Conservation (phyloP, 345 rosid genomes). For the Acer yangbiense region DNA sequence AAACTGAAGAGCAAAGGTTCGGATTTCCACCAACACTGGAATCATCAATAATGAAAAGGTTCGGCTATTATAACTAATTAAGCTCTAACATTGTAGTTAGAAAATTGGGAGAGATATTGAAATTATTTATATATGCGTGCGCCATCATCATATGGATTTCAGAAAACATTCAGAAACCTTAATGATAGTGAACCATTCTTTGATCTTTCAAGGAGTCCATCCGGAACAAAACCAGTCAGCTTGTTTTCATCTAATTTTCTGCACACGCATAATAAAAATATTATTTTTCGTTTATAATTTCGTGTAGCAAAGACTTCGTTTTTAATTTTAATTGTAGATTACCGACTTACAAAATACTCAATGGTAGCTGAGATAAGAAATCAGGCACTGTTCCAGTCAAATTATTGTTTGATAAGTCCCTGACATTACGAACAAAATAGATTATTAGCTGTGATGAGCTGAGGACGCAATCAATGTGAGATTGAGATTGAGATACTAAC, state of each 20-base stretch:
- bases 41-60: neutral
- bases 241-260: conserved; percentile 49
- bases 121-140: too few species aligned
- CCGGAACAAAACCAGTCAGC: conserved; percentile 50
- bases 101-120: too few species aligned
- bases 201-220: conserved; percentile 40
- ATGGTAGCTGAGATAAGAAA: conserved; percentile 44
- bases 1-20: conserved; percentile 36
- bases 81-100: too few species aligned
- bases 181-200: conserved; percentile 33
- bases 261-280: neutral
- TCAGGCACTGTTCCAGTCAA: conserved; percentile 47
- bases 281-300: neutral
- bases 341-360: conserved; percentile 43
- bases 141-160: neutral
- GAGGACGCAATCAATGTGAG: neutral
- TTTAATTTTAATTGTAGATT: neutral
- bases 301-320: neutral
- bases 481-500: neutral
- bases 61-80: too few species aligned
- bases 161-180: conserved; percentile 30
- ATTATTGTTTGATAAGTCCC: conserved; percentile 58
- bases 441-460: neutral
- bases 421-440: conserved; percentile 3
- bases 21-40: conserved; percentile 42